Evolutionary conservation across 1,284 basidiomycete genomes (phyloP), one percentile per base, ranked within the genome.

Genomic region (Leccinum pachyderme): DNA sequence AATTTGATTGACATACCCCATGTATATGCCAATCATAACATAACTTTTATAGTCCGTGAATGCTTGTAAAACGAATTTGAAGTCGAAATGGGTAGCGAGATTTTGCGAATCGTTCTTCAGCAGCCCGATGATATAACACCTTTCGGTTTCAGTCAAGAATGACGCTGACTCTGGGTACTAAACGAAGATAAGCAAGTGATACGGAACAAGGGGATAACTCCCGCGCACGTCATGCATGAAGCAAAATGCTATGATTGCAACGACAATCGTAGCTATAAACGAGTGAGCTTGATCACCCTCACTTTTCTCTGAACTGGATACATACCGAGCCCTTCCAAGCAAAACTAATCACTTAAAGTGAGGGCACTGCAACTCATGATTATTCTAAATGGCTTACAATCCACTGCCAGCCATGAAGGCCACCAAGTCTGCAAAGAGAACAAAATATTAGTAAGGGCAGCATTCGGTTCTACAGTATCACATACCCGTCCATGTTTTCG

Each of bases 401-500:
- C 37, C 37, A 39, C 37, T 39, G 37, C 37, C 37, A 39, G 24
- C 47, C 47, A 27, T 48, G 47, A 48, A 48, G 31, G 29, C 22
- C 47, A n/a, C 47, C 47, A 22, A 67, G 50, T 8, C 70, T 72
- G 37, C 33, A 22, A 39, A 31, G 13, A 11, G 8, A n/a, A 46
- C 37, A 45, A 53, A 39, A 61, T 25, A 22, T 35, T 25, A 2
- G 15, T 8, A 31, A 7, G n/a, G 37, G 6, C 46, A 32, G 32
- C 4, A 11, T 15, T 13, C 5, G 3, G 15, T 44, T 47, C 22
- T 18, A 37, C 32, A 27, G 22, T 11, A 25, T 45, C 57, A 51
- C 59, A 47, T 48, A 77, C 61, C 74, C 76, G 18, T 71, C 62
- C 61, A 72, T 61, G n/a, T 61, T 57, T 27, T 66, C 65, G 27